Evolutionary conservation across 352 stramenopile genomes (phyloP).

Genomic region (Pythium scleroteichum): DNA sequence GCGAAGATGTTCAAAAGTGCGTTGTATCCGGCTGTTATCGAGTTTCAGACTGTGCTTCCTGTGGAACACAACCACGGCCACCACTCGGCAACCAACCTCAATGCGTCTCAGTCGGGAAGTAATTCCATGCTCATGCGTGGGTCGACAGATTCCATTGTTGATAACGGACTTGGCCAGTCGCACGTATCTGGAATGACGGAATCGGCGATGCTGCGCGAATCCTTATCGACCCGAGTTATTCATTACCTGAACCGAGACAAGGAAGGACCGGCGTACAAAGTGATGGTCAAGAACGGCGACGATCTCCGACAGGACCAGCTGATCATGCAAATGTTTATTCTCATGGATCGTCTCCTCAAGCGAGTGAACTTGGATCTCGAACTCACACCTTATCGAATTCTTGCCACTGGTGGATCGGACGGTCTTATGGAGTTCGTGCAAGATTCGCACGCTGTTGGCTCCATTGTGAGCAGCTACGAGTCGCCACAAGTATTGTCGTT

Average conservation of each 20-base stretch:
- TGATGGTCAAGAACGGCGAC: constrained; percentile 99
- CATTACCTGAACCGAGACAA: constrained; percentile 78
- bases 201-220: constrained; percentile 53
- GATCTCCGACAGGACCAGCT: constrained; percentile 99
- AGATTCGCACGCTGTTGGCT: constrained; percentile 94
- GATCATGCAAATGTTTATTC: constrained; percentile 99
- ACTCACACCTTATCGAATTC: constrained; percentile 95
- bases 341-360: constrained; percentile 99
- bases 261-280: constrained; percentile 91
- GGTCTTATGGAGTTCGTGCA: constrained; percentile 98
- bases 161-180: constrained; percentile 19
- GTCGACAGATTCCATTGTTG: constrained; percentile 45
- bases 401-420: constrained; percentile 86
- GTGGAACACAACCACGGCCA: constrained; percentile 24
- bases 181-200: constrained; percentile 22
- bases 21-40: constrained; percentile 96
- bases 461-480: constrained; percentile 94
- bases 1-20: constrained; percentile 98
- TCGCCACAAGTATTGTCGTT: constrained; percentile 92
- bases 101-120: constrained; percentile 3
- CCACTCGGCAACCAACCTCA: constrained; percentile 9
- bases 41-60: constrained; percentile 90
- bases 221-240: constrained; percentile 72
- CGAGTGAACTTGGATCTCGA: constrained; percentile 98
- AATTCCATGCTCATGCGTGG: constrained; percentile 56